Conservation (phyloP, 2,329 filamentous ascomycete genomes). For the Pseudocercospora eumusae region DNA sequence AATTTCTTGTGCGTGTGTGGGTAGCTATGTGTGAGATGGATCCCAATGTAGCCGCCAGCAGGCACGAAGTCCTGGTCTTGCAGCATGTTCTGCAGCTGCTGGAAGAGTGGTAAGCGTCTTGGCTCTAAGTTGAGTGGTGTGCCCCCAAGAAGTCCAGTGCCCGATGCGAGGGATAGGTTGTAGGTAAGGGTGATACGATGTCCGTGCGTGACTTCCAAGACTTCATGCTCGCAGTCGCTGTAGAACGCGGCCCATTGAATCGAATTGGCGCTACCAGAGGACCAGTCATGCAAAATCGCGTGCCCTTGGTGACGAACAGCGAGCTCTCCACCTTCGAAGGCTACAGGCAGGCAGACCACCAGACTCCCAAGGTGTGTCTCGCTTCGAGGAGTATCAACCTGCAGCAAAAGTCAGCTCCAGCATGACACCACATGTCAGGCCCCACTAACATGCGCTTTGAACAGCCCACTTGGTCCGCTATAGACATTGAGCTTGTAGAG, state of each 20-base stretch:
- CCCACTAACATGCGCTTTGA: slow-evolving; percentile 5
- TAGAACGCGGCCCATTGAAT: slow-evolving; percentile 57
- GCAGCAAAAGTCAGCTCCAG: neutral
- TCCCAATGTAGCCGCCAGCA: slow-evolving; percentile 1
- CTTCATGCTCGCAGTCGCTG: slow-evolving; percentile 56
- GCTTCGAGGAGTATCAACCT: slow-evolving; percentile 14
- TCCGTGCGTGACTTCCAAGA: slow-evolving; percentile 53
- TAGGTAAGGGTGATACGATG: slow-evolving; percentile 62
- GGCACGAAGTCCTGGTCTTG: neutral
- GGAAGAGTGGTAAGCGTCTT: neutral
- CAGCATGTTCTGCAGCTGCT: neutral
- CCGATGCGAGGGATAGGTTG: slow-evolving; percentile 54
- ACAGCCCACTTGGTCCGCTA: slow-evolving; percentile 14
- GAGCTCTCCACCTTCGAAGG: slow-evolving; percentile 9
- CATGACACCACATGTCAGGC: neutral
- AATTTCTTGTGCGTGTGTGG: slow-evolving; percentile 5
- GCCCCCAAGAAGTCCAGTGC: slow-evolving; percentile 39
- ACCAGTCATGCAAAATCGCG: slow-evolving; percentile 13
- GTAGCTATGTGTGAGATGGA: slow-evolving; percentile 13
- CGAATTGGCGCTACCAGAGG: neutral
- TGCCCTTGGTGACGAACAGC: slow-evolving; percentile 16
- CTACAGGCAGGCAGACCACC: slow-evolving; percentile 13
- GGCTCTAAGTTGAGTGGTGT: neutral
- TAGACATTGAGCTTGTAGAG: slow-evolving; percentile 17
- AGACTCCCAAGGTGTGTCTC: slow-evolving; percentile 10